Evolutionary conservation across 768 basidiomycete genomes (phyloP).

Genomic region (Trametes maxima): DNA sequence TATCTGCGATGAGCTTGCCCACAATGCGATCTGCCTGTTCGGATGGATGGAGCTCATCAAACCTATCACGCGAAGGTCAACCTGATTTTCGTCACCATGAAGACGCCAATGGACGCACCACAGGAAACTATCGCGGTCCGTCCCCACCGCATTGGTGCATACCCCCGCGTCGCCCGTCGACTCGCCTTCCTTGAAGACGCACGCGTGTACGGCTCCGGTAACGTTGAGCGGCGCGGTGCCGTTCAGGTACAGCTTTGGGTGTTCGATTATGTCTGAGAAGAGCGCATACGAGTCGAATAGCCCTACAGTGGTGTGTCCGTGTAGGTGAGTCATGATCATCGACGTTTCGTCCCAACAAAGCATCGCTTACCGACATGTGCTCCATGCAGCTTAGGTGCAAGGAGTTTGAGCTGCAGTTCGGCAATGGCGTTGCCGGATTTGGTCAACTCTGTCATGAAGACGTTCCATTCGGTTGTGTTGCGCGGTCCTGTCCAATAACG

Average conservation of each 20-base stretch:
- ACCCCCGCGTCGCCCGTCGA: slow-evolving; percentile 29
- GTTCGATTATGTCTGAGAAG: slow-evolving; percentile 58
- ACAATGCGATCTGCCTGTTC: slow-evolving; percentile 59
- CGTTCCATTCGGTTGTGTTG: slow-evolving; percentile 39
- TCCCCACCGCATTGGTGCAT: slow-evolving; percentile 44
- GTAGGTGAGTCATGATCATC: neutral
- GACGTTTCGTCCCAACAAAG: neutral
- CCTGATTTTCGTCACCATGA: neutral
- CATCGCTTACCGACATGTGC: slow-evolving; percentile 56
- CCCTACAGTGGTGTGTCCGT: no score
- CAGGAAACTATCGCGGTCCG: slow-evolving; percentile 58
- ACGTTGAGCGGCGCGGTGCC: slow-evolving; percentile 65
- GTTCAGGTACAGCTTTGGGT: slow-evolving; percentile 58
- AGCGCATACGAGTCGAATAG: slow-evolving; percentile 64
- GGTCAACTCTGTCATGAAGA: slow-evolving; percentile 37
- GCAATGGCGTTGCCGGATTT: slow-evolving; percentile 35
- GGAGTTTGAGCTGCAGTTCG: slow-evolving; percentile 28
- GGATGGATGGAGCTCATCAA: slow-evolving; percentile 62
- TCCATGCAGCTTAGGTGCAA: slow-evolving; percentile 35
- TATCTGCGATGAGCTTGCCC: slow-evolving; percentile 51
- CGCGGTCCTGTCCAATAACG: slow-evolving; percentile 36
- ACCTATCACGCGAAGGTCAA: slow-evolving; percentile 31
- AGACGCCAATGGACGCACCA: slow-evolving; percentile 38
- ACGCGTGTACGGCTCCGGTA: slow-evolving; percentile 52
- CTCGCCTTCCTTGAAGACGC: slow-evolving; percentile 45